A percentile compares a stretch with the other conserved stretches of the same genome.
These are phyloP conservation scores for Yarrowia bubula DNA, from an alignment of 805 yeast genomes.

Conservation along the genomic window DNA sequence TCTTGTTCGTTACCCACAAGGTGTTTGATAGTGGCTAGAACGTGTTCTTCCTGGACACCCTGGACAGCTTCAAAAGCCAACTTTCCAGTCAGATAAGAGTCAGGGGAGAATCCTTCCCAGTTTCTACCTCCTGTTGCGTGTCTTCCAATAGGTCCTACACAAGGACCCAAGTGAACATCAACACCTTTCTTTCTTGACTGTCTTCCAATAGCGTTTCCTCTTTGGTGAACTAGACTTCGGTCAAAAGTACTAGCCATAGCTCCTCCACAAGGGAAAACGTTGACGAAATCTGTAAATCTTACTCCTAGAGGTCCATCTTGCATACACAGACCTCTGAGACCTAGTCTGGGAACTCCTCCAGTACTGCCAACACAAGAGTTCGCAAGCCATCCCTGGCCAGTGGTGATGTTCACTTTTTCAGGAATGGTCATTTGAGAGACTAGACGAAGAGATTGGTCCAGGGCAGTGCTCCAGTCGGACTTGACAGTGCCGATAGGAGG, in stretches of 20 bases:
- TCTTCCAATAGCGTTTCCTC: constrained; percentile 57
- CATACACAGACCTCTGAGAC: constrained; percentile 54
- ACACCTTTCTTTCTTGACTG: constrained; percentile 57
- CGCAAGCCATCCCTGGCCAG: constrained; percentile 63
- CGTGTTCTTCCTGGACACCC: constrained; percentile 59
- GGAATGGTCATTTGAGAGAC: constrained; percentile 56
- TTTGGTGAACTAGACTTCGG: constrained; percentile 48
- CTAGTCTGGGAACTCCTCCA: constrained; percentile 55
- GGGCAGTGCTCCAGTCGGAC: constrained; percentile 54
- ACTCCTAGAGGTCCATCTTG: constrained; percentile 67
- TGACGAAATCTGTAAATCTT: constrained; percentile 52
- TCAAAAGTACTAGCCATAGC: constrained; percentile 61
- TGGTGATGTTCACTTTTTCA: constrained; percentile 61
- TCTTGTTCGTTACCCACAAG: constrained; percentile 64
- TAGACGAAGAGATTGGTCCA: constrained; percentile 51
- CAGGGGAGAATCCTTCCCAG: constrained; percentile 64
- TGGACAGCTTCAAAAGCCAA: constrained; percentile 52
- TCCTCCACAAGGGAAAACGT: constrained; percentile 57
- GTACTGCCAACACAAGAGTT: constrained; percentile 56
- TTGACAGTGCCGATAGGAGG: constrained; percentile 31
- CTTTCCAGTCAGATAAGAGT: constrained; percentile 58
- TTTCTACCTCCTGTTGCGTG: constrained; percentile 64
- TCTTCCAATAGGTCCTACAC: constrained; percentile 58
- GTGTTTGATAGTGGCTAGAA: constrained; percentile 55
- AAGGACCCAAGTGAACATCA: constrained; percentile 56